phyloP scores from a whole-genome alignment of 2,329 filamentous ascomycete genomes.

The Fusarium sp. region DNA sequence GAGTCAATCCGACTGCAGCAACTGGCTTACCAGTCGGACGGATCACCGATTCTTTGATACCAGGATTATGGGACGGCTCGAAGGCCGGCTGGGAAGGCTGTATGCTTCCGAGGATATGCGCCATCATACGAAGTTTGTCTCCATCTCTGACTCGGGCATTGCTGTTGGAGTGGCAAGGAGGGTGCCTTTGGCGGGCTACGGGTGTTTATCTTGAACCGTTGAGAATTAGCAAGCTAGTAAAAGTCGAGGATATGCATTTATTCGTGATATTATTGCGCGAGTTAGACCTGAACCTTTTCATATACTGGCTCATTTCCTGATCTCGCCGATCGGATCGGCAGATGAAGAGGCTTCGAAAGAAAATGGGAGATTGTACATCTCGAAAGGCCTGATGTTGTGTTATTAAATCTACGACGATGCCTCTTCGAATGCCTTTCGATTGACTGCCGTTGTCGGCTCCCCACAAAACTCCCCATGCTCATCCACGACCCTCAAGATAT shows the following conservation, averaged over 20 bases:
- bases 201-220: too few species aligned
- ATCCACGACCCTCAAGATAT: conserved; percentile 43
- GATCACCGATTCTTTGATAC: not conserved
- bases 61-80: not conserved
- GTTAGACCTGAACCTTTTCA: too few species aligned
- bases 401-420: not conserved
- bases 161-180: too few species aligned
- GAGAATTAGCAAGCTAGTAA: too few species aligned
- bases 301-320: too few species aligned
- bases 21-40: not conserved
- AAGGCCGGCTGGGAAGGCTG: not conserved
- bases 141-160: not conserved
- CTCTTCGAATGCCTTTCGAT: conserved; percentile 6
- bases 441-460: conserved; percentile 34
- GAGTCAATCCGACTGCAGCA: not conserved
- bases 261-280: too few species aligned
- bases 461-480: conserved; percentile 32
- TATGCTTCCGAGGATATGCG: not conserved
- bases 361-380: too few species aligned
- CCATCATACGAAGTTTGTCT: not conserved
- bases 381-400: too few species aligned
- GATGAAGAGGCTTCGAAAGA: too few species aligned
- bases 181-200: too few species aligned
- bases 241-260: too few species aligned
- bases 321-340: too few species aligned